A percentile compares a stretch with the other conserved stretches of the same genome.
Evolutionary conservation across 164 flowering plant species (phyloP).

Genomic region (Paratinospora sagittata): DNA sequence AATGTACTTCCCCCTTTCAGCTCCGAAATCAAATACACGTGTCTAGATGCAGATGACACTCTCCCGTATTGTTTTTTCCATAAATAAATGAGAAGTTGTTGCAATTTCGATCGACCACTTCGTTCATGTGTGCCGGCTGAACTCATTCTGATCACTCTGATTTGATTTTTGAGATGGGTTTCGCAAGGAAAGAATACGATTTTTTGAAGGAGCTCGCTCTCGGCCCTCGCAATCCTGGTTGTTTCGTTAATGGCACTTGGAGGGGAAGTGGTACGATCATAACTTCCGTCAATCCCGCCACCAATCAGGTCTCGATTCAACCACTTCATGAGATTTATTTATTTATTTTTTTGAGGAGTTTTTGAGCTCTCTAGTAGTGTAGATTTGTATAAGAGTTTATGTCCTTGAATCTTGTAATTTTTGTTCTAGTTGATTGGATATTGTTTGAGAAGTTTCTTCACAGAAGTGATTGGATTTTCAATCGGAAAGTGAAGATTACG

Average conservation of each 20-base stretch:
- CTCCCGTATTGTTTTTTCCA: too few species aligned
- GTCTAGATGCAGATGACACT: too few species aligned
- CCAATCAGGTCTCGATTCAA: conserved; percentile 54
- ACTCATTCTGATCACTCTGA: background rate
- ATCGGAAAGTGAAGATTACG: background rate
- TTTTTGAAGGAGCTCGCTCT: conserved; percentile 71
- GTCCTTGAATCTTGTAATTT: too few species aligned
- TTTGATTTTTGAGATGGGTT: conserved; percentile 34
- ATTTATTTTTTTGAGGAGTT: background rate
- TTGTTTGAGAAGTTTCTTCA: background rate
- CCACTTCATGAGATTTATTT: background rate
- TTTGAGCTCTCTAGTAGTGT: background rate
- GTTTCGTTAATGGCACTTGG: conserved; percentile 67
- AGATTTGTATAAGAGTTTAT: too few species aligned
- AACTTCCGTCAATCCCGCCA: conserved; percentile 65
- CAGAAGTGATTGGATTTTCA: background rate
- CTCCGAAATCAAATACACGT: too few species aligned
- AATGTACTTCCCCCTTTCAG: too few species aligned
- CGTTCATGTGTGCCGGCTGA: background rate
- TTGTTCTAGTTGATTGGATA: background rate
- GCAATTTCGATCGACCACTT: background rate
- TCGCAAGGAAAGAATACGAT: conserved; percentile 58
- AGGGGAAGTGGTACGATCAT: conserved; percentile 60
- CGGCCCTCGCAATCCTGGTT: conserved; percentile 56
- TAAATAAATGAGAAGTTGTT: too few species aligned